Percentiles rank a stretch among this genome's conserved stretches.
phyloP scores from a whole-genome alignment of 192 early-diverging fungal species.

The Backusella mclennaniae region DNA sequence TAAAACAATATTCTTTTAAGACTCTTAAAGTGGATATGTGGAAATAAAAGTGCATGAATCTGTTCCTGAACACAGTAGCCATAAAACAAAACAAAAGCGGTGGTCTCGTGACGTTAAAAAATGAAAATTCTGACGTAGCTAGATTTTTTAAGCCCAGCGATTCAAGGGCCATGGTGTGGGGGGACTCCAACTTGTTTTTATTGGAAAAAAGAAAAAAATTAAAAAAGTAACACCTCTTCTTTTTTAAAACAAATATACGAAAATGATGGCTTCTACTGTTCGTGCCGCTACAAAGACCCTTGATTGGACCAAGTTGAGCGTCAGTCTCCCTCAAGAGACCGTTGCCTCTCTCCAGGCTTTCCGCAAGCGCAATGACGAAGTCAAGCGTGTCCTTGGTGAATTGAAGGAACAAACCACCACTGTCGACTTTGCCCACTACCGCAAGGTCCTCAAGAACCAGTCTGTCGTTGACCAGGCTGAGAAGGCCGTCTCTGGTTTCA shows the following conservation, averaged over 20 bases:
- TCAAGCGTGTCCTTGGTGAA: slow-evolving; percentile 76
- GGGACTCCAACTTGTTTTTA: not conserved
- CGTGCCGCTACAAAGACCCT: slow-evolving; percentile 62
- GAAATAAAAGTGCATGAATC: not conserved
- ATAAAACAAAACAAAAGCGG: not conserved
- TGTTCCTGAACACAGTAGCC: not conserved
- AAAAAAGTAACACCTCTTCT: not conserved
- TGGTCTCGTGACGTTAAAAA: not conserved
- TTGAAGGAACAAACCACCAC: slow-evolving; percentile 79
- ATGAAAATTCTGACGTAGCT: not conserved
- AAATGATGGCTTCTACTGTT: slow-evolving; percentile 40
- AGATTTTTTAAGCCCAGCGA: not conserved
- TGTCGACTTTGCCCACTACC: slow-evolving; percentile 90
- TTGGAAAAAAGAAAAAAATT: not conserved
- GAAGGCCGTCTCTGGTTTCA: slow-evolving; percentile 79
- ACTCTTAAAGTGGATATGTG: no score
- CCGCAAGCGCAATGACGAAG: slow-evolving; percentile 94
- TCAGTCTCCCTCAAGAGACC: slow-evolving; percentile 87
- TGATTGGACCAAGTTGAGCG: slow-evolving; percentile 87
- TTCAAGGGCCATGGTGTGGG: slow-evolving; percentile 5
- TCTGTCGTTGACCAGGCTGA: slow-evolving; percentile 88
- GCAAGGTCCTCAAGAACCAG: slow-evolving; percentile 85
- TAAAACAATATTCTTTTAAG: not conserved
- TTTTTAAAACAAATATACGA: not conserved
- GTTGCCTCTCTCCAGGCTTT: slow-evolving; percentile 82